phyloP scores from a whole-genome alignment of 108 stramenopile species.

The Epithemia pelagica region DNA sequence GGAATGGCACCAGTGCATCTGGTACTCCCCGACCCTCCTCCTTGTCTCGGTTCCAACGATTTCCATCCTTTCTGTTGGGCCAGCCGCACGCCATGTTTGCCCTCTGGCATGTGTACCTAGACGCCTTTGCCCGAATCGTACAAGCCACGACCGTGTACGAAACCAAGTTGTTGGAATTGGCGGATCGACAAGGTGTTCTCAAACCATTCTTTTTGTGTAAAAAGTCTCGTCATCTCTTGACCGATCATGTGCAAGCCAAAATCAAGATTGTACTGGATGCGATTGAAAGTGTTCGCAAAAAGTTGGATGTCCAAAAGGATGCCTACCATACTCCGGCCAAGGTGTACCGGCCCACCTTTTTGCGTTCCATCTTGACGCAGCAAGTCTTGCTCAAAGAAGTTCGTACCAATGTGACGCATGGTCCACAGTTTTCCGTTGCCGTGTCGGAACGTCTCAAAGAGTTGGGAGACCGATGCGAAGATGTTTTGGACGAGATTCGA shows the following conservation, averaged over 20 bases:
- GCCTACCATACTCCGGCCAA: background rate
- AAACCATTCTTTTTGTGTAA: background rate
- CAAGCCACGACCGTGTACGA: background rate
- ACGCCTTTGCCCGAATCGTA: background rate
- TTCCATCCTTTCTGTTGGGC: background rate
- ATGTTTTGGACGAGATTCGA: background rate
- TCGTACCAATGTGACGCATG: background rate
- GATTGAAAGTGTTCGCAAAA: background rate
- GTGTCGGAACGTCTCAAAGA: background rate
- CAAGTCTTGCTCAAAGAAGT: background rate
- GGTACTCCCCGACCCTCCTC: background rate
- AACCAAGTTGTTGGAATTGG: background rate
- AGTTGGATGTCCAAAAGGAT: background rate
- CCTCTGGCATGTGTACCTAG: background rate
- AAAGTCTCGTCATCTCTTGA: background rate
- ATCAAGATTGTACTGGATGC: background rate
- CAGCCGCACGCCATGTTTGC: background rate
- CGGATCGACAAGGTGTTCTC: slow-evolving; percentile 1
- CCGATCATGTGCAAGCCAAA: background rate
- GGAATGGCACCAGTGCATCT: background rate
- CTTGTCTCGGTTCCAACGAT: background rate
- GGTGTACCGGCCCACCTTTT: background rate
- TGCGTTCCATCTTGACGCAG: background rate
- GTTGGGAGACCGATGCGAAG: background rate
- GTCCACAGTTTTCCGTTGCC: background rate